Conservation (phyloP, 495 filamentous ascomycete species). For the Rusavskia elegans region DNA sequence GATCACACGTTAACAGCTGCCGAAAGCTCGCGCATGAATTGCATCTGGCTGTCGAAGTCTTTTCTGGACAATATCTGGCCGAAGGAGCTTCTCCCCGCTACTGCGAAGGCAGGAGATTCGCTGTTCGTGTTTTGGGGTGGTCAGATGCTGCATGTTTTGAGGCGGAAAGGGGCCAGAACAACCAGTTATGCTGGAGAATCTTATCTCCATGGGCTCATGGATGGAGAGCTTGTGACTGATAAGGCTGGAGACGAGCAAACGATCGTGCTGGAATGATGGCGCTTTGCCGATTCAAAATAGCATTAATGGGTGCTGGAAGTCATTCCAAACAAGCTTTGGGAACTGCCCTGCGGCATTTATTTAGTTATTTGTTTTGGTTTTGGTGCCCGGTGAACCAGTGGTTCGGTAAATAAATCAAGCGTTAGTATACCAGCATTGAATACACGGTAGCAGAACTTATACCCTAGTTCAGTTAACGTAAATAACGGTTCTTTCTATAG, state of each 20-base stretch:
- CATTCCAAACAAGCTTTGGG: too few species aligned
- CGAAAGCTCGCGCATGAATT: not conserved
- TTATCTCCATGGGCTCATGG: constrained; percentile 6
- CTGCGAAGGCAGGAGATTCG: not conserved
- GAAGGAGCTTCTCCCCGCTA: not conserved
- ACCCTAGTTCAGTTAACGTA: too few species aligned
- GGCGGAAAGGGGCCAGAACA: not conserved
- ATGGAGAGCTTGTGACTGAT: not conserved
- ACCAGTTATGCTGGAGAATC: not conserved
- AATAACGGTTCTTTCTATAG: too few species aligned
- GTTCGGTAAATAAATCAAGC: too few species aligned
- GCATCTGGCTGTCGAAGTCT: not conserved
- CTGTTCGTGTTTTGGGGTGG: not conserved
- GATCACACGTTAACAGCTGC: not conserved
- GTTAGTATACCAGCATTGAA: too few species aligned
- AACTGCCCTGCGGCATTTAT: too few species aligned
- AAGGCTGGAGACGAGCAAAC: not conserved
- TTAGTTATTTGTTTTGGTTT: too few species aligned
- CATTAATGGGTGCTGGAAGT: too few species aligned
- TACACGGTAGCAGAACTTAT: too few species aligned
- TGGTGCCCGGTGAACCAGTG: too few species aligned
- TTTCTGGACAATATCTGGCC: not conserved
- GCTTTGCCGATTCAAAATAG: too few species aligned
- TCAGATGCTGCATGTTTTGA: not conserved
- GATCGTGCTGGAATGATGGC: not conserved